These are phyloP conservation scores for Heliophila coronopifolia DNA, from an alignment of 441 rosid species.

Conservation along the genomic window DNA sequence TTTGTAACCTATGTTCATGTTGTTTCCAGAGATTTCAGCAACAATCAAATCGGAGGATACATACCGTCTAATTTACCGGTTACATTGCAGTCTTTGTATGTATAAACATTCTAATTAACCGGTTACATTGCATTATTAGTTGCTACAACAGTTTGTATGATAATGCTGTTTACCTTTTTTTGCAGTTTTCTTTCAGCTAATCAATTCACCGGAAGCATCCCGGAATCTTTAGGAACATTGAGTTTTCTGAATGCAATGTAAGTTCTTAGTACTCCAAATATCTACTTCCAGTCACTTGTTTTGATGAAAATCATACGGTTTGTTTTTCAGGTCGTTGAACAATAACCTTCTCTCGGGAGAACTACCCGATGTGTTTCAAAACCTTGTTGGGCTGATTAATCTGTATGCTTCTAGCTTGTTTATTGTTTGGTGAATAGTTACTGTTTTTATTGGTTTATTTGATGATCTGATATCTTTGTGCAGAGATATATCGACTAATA, in stretches of 20 bases:
- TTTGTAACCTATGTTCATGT: conserved; percentile 7
- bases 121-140: too few relatives aligned
- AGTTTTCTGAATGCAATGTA: conserved; percentile 60
- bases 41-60: conserved; percentile 80
- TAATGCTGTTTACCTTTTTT: conserved; percentile 39
- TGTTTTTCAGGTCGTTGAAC: conserved; percentile 66
- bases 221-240: conserved; percentile 60
- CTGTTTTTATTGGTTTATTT: not conserved
- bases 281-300: not conserved
- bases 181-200: conserved; percentile 89
- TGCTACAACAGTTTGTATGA: conserved; percentile 29
- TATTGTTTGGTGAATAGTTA: conserved; percentile 8
- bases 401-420: conserved; percentile 46
- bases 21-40: conserved; percentile 76
- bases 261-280: not conserved
- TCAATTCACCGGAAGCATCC: conserved; percentile 82
- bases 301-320: conserved; percentile 1
- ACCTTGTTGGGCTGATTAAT: conserved; percentile 60
- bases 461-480: conserved; percentile 27
- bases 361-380: conserved; percentile 69
- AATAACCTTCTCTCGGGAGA: conserved; percentile 70
- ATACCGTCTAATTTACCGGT: conserved; percentile 75
- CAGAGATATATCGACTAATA: conserved; percentile 80
- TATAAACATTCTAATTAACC: too few relatives aligned
- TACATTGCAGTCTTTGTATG: conserved; percentile 72